Evolutionary conservation across 139 green algal species (phyloP).

Genomic region (Tetradesmus obliquus): DNA sequence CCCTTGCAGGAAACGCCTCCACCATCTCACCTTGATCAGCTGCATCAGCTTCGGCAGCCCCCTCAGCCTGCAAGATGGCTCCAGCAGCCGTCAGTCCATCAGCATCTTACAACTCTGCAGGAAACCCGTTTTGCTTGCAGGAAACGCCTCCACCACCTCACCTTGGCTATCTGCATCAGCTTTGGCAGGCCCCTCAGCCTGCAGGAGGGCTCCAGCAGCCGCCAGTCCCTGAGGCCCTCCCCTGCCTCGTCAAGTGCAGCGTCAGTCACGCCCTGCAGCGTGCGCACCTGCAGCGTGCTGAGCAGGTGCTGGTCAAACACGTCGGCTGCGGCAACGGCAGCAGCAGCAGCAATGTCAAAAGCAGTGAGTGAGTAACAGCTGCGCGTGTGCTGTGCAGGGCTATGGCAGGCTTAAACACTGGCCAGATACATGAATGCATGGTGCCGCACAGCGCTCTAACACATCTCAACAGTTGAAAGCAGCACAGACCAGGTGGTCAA

Average conservation of each 20-base stretch:
- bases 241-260: conserved; percentile 38
- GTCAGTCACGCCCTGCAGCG: conserved; percentile 33
- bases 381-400: neutral
- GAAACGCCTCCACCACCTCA: neutral
- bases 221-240: conserved; percentile 12
- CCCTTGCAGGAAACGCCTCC: too few species aligned
- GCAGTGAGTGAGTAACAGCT: neutral
- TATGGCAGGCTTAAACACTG: neutral
- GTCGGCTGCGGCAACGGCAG: neutral
- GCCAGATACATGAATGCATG: neutral
- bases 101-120: neutral
- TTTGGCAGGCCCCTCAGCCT: conserved; percentile 7
- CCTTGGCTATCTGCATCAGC: conserved; percentile 1
- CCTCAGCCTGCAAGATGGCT: conserved; percentile 25
- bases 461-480: too few species aligned
- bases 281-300: conserved; percentile 36
- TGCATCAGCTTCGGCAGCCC: conserved; percentile 21
- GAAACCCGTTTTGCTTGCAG: neutral
- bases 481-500: too few species aligned
- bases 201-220: conserved; percentile 34
- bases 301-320: conserved; percentile 16
- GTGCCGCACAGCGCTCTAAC: neutral
- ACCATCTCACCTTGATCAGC: neutral
- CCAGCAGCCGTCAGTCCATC: conserved; percentile 24
- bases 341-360: neutral